Evolutionary conservation across 2,329 filamentous ascomycete genomes (phyloP), one percentile per base, ranked within the genome.

Genomic region (Venturia pyrina): DNA sequence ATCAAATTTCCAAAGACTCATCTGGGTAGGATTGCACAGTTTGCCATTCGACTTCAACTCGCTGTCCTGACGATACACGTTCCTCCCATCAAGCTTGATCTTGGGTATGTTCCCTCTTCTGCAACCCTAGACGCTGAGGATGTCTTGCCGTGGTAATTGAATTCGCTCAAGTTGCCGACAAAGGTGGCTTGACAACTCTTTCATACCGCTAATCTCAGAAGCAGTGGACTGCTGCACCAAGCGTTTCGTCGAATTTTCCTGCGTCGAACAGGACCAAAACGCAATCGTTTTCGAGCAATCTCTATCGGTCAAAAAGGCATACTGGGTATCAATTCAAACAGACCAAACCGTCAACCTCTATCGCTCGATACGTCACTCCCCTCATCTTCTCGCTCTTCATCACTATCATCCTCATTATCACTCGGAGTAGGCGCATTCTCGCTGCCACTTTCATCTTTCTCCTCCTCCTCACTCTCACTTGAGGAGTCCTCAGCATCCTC

Each of bases 341-440:
- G 28, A 37, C 32, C 28, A 59, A 24, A n/a, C 17, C 53, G 37
- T 59, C 53, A 59, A 37, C 53, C 53, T 59, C 53, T 37, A 37
- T 59, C 53, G 17, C 53, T 59, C 53, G 53, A 59, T 5, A 15
- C 44, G 24, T 64, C 62, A n/a, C 62, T 64, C 10, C 46, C 46
- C 53, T 56, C 44, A n/a, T 64, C 44, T 41, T 56, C 62, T 24
- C 21, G n/a, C 21, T 57, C 62, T 32, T 48, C 62, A n/a, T 64
- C 62, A 37, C 53, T 59, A n/a, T 37, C 53, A 15, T 37, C 28
- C 32, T n/a, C 53, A 37, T 59, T 19, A 15, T 37, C 28, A 21
- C 53, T 37, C 17, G 48, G 24, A 11, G 21, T 24, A 53, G 21
- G 2, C 21, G 48, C 57, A n/a, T 61, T 40, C 21, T 43, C 32